These are phyloP conservation scores for Onygenales sp. DNA, from an alignment of 2,329 filamentous ascomycete genomes.

Conservation along the genomic window DNA sequence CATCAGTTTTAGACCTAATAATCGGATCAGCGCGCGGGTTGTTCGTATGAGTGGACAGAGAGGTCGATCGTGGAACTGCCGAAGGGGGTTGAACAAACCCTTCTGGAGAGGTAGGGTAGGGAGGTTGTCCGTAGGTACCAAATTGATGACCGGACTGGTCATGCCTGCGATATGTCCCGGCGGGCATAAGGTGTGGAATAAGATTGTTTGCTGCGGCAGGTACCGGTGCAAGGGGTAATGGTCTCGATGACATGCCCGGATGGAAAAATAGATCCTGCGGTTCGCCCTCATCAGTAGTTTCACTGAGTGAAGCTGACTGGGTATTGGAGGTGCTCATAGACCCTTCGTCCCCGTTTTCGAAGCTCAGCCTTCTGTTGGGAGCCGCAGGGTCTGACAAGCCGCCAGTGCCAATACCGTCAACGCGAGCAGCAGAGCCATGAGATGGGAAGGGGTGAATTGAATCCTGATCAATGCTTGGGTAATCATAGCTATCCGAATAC, in stretches of 20 bases:
- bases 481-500: constrained; percentile 25
- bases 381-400: constrained; percentile 67
- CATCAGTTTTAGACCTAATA: constrained; percentile 90
- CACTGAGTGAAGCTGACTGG: constrained; percentile 42
- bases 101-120: constrained; percentile 38
- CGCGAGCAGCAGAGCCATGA: constrained; percentile 53
- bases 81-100: constrained; percentile 39
- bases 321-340: constrained; percentile 46
- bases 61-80: constrained; percentile 63
- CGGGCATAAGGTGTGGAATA: constrained; percentile 40
- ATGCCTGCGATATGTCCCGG: constrained; percentile 50
- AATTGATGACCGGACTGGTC: constrained; percentile 33
- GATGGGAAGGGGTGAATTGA: constrained; percentile 49
- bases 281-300: constrained; percentile 60
- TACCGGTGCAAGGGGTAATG: constrained; percentile 56
- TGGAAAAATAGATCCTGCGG: constrained; percentile 92
- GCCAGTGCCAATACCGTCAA: constrained; percentile 85
- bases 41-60: constrained; percentile 70
- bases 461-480: constrained; percentile 37
- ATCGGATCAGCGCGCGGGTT: constrained; percentile 71
- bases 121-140: constrained; percentile 28
- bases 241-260: constrained; percentile 58
- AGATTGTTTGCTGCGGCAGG: constrained; percentile 38
- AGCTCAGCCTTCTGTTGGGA: constrained; percentile 62
- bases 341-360: constrained; percentile 82